Percentiles rank a stretch among this genome's conserved stretches.
phyloP scores from a whole-genome alignment of 805 yeast species.

The Groenewaldozyma tartarivorans region DNA sequence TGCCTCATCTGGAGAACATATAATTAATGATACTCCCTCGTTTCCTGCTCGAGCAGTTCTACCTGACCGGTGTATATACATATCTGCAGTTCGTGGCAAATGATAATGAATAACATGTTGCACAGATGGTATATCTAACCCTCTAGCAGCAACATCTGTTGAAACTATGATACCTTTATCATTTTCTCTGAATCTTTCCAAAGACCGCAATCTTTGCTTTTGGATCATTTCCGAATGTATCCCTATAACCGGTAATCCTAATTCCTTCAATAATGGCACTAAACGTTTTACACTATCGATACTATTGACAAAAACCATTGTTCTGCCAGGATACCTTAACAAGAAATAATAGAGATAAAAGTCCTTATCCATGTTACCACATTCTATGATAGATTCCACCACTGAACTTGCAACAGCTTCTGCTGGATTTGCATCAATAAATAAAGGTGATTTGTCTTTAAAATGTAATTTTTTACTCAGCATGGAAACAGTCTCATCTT shows the following conservation, averaged over 20 bases:
- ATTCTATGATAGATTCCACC: conserved; percentile 81
- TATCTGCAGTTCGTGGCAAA: conserved; percentile 87
- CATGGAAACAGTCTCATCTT: conserved; percentile 54
- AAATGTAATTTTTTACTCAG: conserved; percentile 64
- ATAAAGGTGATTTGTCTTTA: conserved; percentile 52
- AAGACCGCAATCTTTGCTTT: conserved; percentile 76
- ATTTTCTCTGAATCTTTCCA: conserved; percentile 61
- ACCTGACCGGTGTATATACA: conserved; percentile 92
- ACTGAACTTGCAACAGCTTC: conserved; percentile 66
- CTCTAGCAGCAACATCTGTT: conserved; percentile 98
- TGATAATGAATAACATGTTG: conserved; percentile 95
- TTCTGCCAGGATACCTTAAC: conserved; percentile 76
- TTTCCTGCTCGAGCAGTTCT: conserved; percentile 95
- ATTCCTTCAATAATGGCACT: conserved; percentile 60
- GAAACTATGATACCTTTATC: conserved; percentile 61
- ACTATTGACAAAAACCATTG: conserved; percentile 89
- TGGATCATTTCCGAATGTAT: conserved; percentile 94
- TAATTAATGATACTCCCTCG: conserved; percentile 90
- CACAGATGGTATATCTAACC: conserved; percentile 82
- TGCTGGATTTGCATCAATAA: conserved; percentile 80
- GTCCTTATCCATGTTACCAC: conserved; percentile 85
- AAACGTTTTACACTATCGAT: conserved; percentile 88
- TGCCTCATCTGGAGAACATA: conserved; percentile 91
- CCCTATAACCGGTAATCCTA: conserved; percentile 58
- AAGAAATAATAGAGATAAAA: conserved; percentile 81